Conservation (phyloP, 805 yeast genomes). For the Saccharomycopsis babjevae region DNA sequence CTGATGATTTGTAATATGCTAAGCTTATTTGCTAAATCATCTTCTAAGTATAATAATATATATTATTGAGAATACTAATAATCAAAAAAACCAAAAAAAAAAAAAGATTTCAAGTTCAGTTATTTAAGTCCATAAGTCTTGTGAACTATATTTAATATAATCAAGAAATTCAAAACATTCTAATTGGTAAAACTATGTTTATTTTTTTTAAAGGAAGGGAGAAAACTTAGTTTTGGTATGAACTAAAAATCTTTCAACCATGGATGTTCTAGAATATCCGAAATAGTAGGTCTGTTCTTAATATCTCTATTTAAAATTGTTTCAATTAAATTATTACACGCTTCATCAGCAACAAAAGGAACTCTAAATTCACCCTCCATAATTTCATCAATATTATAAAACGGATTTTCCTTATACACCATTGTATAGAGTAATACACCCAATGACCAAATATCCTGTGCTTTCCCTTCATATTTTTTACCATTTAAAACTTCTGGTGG, state of each 20-base stretch:
- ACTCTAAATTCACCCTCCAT: conserved; percentile 78
- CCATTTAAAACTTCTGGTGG: conserved; percentile 94
- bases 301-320: conserved; percentile 62
- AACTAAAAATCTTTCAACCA: conserved; percentile 40
- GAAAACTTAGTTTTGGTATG: not conserved
- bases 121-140: not conserved
- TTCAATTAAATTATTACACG: conserved; percentile 49
- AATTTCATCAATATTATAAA: conserved; percentile 90
- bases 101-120: not conserved
- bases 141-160: not conserved
- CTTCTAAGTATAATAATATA: too few species aligned
- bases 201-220: not conserved
- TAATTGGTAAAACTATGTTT: not conserved
- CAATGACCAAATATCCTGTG: conserved; percentile 96
- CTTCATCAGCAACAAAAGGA: conserved; percentile 55
- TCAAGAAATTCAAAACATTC: too few species aligned
- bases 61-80: not conserved
- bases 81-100: not conserved
- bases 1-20: conserved; percentile 11
- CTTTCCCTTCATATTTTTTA: conserved; percentile 79
- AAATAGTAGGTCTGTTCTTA: conserved; percentile 59
- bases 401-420: conserved; percentile 89
- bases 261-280: conserved; percentile 54
- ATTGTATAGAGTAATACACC: conserved; percentile 86
- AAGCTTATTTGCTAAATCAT: too few species aligned